These are phyloP conservation scores for Globisporangium cylindrosporum DNA, from an alignment of 352 stramenopile species.

Conservation along the genomic window DNA sequence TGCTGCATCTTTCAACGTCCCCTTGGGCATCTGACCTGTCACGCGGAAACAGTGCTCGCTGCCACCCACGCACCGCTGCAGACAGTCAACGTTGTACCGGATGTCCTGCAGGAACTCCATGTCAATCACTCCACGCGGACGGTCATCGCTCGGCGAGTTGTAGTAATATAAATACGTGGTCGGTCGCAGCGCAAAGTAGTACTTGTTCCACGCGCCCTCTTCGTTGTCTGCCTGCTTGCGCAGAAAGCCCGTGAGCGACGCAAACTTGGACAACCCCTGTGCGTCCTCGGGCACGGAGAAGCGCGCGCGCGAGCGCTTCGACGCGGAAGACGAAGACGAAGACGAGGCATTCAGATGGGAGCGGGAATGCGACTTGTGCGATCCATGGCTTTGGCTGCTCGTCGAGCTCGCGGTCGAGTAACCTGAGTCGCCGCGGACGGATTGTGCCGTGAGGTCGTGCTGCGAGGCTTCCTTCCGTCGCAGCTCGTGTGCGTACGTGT, in stretches of 20 bases:
- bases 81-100: conserved; percentile 69
- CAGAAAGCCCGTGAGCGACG: conserved; percentile 58
- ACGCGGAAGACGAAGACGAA: conserved; percentile 5
- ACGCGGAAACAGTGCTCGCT: conserved; percentile 70
- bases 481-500: conserved; percentile 10
- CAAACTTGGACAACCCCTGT: conserved; percentile 36
- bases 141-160: conserved; percentile 56
- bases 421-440: conserved; percentile 6
- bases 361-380: conserved; percentile 4
- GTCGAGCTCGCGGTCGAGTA: conserved; percentile 9
- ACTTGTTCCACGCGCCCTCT: conserved; percentile 69
- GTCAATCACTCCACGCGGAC: conserved; percentile 73
- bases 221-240: conserved; percentile 81
- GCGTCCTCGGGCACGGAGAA: conserved; percentile 56
- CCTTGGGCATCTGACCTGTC: conserved; percentile 50
- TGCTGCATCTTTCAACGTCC: conserved; percentile 19
- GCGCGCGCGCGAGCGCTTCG: conserved; percentile 51
- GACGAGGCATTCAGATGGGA: neutral
- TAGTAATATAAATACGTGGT: conserved; percentile 86
- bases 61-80: conserved; percentile 66
- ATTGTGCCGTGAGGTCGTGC: neutral
- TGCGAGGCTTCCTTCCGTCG: neutral
- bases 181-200: conserved; percentile 78
- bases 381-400: conserved; percentile 4
- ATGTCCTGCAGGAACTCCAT: conserved; percentile 77